Evolutionary conservation across 768 basidiomycete species (phyloP).

Genomic region (Chalciporus pseudorubinellus): DNA sequence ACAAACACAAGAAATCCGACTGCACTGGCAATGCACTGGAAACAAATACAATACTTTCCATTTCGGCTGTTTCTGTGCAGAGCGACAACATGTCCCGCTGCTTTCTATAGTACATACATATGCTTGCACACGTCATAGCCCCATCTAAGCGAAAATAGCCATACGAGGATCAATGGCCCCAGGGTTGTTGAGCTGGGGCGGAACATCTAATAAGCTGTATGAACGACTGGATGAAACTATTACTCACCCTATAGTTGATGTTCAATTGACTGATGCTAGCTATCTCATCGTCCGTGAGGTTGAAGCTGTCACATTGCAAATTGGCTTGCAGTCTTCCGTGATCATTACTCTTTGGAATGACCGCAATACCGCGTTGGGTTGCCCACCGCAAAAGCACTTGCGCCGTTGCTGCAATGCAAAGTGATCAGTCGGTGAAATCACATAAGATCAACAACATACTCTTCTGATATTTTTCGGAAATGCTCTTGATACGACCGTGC

Average conservation of each 20-base stretch:
- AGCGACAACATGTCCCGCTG: neutral
- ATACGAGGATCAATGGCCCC: slow-evolving; percentile 61
- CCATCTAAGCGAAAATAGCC: slow-evolving; percentile 65
- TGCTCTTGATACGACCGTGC: slow-evolving; percentile 42
- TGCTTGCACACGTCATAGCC: neutral
- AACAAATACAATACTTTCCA: neutral
- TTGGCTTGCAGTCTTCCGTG: slow-evolving; percentile 40
- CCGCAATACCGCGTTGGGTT: slow-evolving; percentile 68
- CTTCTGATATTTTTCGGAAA: slow-evolving; percentile 52
- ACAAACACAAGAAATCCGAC: too few relatives aligned
- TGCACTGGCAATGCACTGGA: neutral
- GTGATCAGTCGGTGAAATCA: slow-evolving; percentile 1
- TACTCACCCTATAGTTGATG: slow-evolving; percentile 57
- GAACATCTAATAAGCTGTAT: slow-evolving; percentile 9
- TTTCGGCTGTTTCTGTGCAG: neutral
- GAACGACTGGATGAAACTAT: neutral
- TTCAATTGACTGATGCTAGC: slow-evolving; percentile 58
- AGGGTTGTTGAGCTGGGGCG: slow-evolving; percentile 64
- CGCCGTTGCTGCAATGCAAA: slow-evolving; percentile 36
- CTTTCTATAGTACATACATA: slow-evolving; percentile 1
- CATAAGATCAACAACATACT: slow-evolving; percentile 34
- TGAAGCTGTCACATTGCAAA: slow-evolving; percentile 44
- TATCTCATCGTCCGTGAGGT: slow-evolving; percentile 59
- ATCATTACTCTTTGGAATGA: slow-evolving; percentile 71
- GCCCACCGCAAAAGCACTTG: slow-evolving; percentile 81